Evolutionary conservation across 441 rosid genomes (phyloP), one percentile per base, ranked within the genome.

Genomic region (Mallotus repandus): DNA sequence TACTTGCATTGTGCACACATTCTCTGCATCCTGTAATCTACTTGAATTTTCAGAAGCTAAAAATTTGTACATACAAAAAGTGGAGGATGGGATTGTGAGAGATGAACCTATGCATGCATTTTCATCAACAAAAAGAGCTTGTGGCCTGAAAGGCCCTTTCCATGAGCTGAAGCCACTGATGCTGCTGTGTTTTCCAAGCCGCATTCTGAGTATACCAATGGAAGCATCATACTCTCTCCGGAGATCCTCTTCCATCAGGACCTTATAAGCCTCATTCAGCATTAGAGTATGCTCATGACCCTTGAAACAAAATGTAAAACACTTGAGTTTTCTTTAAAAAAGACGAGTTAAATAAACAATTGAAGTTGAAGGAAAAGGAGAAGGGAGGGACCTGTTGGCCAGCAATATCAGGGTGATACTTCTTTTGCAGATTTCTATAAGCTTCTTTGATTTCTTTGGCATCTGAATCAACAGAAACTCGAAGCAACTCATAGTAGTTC

Each of bases 361-460:
- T 38, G 7, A 38, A 38, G 5, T 38, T 45, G 25, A 52, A 75
- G 70, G 9, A 46, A 14, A 52, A 9, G 4, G 16, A 22, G 41
- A 35, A 29, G 32, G 2, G 32, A 29, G 13, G 53, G 21, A 88
- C 91, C 89, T 85, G 54, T 52, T 83, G 82, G 77, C 95, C 92
- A 2, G 88, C 84, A 64, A 89, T 82, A 72, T 89, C 88, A 35
- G 95, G 92, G 53, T 89, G 92, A 68, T 86, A 66, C 71, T 86
- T 83, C 87, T 89, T 89, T 21, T 84, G 94, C 78, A 89, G 73
- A 78, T 76, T 86, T 81, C 95, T 83, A 38, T 89, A 88, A 74
- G 89, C 87, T 38, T 87, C 86, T 71, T 87, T 85, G 68, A 88
- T 86, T 71, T 85, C 79, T 59, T 46, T 87, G 0, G 41, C 18